Evolutionary conservation across 257 asterid genomes (phyloP), one percentile per base, ranked within the genome.

Genomic region (Solanum medicagineum): DNA sequence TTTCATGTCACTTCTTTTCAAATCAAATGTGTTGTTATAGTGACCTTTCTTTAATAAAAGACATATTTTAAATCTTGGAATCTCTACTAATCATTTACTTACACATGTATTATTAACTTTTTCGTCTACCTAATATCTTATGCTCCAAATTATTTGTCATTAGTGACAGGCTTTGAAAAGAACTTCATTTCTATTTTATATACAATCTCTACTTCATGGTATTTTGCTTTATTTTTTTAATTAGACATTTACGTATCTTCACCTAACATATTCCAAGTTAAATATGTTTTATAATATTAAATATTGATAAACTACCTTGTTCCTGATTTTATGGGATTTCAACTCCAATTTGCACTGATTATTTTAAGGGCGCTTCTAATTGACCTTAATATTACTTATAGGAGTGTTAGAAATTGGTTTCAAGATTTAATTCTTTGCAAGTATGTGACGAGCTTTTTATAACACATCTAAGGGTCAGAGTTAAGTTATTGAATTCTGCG

Each of bases 21-120:
- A 68, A 87, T 84, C 88, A 85, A 85, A 53, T 74, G 20, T 8
- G 24, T 49, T 24, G 77, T 47, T 59, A 60, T 81, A 85, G 82
- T 51, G 83, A 85, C 85, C 17, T 80, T 66, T 74, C 74, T 55
- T 77, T 85, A 49, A 22, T 17, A 49, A 66, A 75, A 8, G 60
- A 24, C 60, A 75, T 54, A 16, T 20, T 29, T 81, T 53, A 77
- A 32, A 45, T 42, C 63, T 54, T 63, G 62, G 77, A 83, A 63
- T 45, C 63, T 45, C 55, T 75, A 19, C 82, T 68, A 55, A 57
- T 85, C 32, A 83, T 68, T 53, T 47, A 36, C 32, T 29, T 85
- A 20, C 79, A 70, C 65, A 10, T 70, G 83, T 71, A 77, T 51
- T 51, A 53, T 40, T 36, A 9, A 56, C 55, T 42, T 19, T 32